Conservation (phyloP, 495 filamentous ascomycete species). For the Parathielavia hyrcaniae region DNA sequence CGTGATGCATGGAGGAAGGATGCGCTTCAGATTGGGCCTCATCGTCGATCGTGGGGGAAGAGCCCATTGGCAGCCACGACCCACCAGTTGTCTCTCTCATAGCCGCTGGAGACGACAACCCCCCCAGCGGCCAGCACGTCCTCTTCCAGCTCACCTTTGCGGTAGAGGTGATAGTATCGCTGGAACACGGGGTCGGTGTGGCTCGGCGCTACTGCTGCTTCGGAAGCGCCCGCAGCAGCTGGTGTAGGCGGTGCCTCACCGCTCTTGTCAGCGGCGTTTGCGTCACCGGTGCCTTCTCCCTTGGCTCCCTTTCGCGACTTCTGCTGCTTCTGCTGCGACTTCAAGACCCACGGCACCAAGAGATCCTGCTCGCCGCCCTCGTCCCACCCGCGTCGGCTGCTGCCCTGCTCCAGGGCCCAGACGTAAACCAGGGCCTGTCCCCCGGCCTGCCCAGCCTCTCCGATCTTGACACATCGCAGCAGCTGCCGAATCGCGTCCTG, state of each 20-base stretch:
- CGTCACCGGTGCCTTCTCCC: constrained; percentile 15
- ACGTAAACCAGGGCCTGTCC: constrained; percentile 80
- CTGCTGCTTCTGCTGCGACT: constrained; percentile 26
- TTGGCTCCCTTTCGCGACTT: constrained; percentile 10
- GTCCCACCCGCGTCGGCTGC: constrained; percentile 86
- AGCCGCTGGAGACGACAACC: constrained; percentile 68
- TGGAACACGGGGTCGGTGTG: constrained; percentile 56
- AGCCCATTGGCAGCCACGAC: constrained; percentile 41
- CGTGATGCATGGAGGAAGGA: neutral
- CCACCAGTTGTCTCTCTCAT: constrained; percentile 99
- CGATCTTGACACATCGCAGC: constrained; percentile 53
- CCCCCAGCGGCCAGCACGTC: constrained; percentile 75
- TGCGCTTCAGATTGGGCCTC: constrained; percentile 1
- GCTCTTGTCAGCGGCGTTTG: constrained; percentile 20
- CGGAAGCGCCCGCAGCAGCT: constrained; percentile 4
- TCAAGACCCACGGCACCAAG: constrained; percentile 92
- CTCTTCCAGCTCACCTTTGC: constrained; percentile 75
- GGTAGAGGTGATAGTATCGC: constrained; percentile 92
- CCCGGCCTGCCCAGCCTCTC: constrained; percentile 36
- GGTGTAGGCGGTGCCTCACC: constrained; percentile 17
- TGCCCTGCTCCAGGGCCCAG: constrained; percentile 94
- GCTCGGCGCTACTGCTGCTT: constrained; percentile 8
- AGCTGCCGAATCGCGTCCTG: constrained; percentile 66
- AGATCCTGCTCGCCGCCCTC: constrained; percentile 82
- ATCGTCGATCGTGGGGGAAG: constrained; percentile 11